These are phyloP conservation scores for Inga oerstediana DNA, from an alignment of 306 rosid species.

Conservation along the genomic window DNA sequence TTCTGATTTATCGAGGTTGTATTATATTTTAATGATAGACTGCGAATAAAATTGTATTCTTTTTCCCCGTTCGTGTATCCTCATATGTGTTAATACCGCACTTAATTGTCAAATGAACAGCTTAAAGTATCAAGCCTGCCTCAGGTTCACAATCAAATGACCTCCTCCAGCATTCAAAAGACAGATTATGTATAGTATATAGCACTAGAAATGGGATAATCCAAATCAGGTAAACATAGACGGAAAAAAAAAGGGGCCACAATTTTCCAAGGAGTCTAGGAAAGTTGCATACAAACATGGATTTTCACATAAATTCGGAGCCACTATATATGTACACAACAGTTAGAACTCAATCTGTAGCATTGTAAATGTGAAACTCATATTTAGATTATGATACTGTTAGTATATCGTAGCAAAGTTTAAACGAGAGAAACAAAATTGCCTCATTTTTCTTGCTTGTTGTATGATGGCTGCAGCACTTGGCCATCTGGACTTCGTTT, in stretches of 20 bases:
- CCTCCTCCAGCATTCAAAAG: not conserved
- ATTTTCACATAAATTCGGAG: not conserved
- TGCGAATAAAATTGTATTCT: too few relatives aligned
- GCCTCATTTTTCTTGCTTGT: slow-evolving; percentile 2
- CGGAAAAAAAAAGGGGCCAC: not conserved
- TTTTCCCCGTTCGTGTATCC: too few relatives aligned
- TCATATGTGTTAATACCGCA: too few relatives aligned
- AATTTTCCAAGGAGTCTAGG: not conserved
- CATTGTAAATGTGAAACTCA: not conserved
- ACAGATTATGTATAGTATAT: not conserved
- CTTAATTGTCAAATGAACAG: too few relatives aligned
- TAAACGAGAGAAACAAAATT: slow-evolving; percentile 17
- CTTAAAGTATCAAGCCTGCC: too few relatives aligned
- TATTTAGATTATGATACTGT: not conserved
- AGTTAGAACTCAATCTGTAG: not conserved
- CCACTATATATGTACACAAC: not conserved
- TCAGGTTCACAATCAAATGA: not conserved
- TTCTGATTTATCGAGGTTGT: too few relatives aligned
- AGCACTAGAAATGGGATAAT: not conserved
- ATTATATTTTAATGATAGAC: too few relatives aligned
- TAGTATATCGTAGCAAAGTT: not conserved
- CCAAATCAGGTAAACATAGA: not conserved
- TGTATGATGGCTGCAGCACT: slow-evolving; percentile 5
- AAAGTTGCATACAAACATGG: not conserved
- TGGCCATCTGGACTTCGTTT: slow-evolving; percentile 2